Evolutionary conservation across 306 rosid genomes (phyloP).

Genomic region (Sphenostylis stenocarpa): DNA sequence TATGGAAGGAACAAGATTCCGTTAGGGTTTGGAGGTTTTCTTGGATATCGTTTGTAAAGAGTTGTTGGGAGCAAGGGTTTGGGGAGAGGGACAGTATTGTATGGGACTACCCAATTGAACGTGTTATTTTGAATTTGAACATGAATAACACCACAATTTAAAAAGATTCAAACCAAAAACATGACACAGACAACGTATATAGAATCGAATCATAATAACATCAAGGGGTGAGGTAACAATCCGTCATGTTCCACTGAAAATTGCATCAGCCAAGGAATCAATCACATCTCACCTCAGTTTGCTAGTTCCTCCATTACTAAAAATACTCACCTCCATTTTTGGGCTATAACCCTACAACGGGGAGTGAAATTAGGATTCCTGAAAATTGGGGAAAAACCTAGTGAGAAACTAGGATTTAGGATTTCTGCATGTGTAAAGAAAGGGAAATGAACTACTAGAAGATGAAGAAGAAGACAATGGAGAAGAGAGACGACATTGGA

Average conservation of each 20-base stretch:
- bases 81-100: no score
- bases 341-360: conserved; percentile 34
- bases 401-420: no score
- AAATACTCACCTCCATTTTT: conserved; percentile 27
- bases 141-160: not conserved
- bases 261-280: conserved; percentile 76
- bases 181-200: conserved; percentile 51
- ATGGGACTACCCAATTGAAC: conserved; percentile 94
- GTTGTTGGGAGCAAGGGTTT: no score
- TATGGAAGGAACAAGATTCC: no score
- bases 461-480: not conserved
- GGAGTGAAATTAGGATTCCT: conserved; percentile 1
- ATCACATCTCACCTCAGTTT: conserved; percentile 63
- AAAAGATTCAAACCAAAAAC: not conserved
- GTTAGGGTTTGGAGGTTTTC: no score
- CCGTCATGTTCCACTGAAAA: conserved; percentile 79
- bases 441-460: conserved; percentile 30
- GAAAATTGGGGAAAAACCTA: not conserved
- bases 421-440: not conserved
- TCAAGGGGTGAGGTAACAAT: conserved; percentile 93
- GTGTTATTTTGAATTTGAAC: conserved; percentile 61
- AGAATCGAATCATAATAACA: conserved; percentile 93
- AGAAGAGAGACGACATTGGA: conserved; percentile 27
- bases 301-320: conserved; percentile 73
- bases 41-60: no score